Percentiles rank a stretch among this genome's conserved stretches.
Conservation (phyloP, 495 filamentous ascomycete genomes). For the Articulospora tetracladia region DNA sequence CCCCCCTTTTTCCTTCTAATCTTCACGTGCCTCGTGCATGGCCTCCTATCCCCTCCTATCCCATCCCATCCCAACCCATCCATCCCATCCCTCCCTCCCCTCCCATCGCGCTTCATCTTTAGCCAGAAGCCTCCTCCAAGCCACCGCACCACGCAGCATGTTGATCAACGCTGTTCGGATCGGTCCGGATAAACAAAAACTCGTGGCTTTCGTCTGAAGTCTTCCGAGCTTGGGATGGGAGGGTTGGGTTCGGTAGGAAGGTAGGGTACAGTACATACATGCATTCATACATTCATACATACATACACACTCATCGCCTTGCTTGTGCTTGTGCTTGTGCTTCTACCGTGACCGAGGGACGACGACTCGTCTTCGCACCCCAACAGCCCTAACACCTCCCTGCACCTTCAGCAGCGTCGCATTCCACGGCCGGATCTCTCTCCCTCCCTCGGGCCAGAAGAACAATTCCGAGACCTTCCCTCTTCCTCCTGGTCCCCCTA, state of each 20-base stretch:
- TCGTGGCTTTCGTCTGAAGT: too few relatives aligned
- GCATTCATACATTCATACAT: too few relatives aligned
- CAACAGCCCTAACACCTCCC: not conserved
- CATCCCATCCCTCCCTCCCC: too few relatives aligned
- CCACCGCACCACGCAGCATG: constrained; percentile 5
- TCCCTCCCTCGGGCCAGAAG: not conserved
- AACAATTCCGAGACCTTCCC: not conserved
- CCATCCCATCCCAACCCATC: too few relatives aligned
- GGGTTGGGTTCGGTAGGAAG: too few relatives aligned
- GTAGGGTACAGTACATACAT: too few relatives aligned
- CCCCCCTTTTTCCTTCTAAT: not conserved
- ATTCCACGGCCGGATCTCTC: not conserved
- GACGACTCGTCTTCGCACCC: too few relatives aligned
- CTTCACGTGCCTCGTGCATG: not conserved
- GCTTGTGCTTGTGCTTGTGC: too few relatives aligned
- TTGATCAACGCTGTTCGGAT: constrained; percentile 5
- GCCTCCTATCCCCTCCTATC: not conserved
- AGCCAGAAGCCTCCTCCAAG: constrained; percentile 5
- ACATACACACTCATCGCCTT: too few relatives aligned
- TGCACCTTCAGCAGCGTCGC: not conserved
- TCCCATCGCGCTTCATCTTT: not conserved
- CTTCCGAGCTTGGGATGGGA: not conserved
- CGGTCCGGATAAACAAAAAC: constrained; percentile 8
- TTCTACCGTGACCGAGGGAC: too few relatives aligned
- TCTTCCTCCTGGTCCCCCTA: too few relatives aligned